Conservation (phyloP, 257 asterid genomes). For the Solanum chmielewskii region DNA sequence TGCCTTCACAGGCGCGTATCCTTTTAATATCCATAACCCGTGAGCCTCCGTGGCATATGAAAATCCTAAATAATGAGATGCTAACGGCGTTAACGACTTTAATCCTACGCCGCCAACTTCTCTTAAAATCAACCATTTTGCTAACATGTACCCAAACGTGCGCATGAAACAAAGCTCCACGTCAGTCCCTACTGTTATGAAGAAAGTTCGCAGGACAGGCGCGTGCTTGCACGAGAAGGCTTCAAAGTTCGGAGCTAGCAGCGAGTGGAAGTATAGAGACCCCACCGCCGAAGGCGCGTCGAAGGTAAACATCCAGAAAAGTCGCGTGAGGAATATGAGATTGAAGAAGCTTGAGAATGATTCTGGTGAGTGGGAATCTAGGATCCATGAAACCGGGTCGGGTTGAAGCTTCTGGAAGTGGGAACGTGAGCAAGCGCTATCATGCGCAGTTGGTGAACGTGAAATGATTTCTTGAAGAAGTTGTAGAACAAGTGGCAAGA, state of each 20-base stretch:
- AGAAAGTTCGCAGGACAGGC: slow-evolving; percentile 58
- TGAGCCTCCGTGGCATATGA: slow-evolving; percentile 69
- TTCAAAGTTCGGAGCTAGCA: slow-evolving; percentile 57
- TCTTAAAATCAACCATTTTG: slow-evolving; percentile 53
- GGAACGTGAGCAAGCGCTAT: slow-evolving; percentile 47
- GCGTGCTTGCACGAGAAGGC: slow-evolving; percentile 37
- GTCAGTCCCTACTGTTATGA: slow-evolving; percentile 56
- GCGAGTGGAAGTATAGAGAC: slow-evolving; percentile 45
- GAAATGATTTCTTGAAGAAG: slow-evolving; percentile 63
- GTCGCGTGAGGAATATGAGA: slow-evolving; percentile 57
- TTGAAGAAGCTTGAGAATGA: slow-evolving; percentile 71
- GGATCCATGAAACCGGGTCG: slow-evolving; percentile 59
- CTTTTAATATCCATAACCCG: slow-evolving; percentile 70
- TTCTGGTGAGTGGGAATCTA: slow-evolving; percentile 72
- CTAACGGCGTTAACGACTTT: slow-evolving; percentile 15
- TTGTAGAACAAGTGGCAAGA: slow-evolving; percentile 61
- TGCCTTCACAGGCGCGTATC: slow-evolving; percentile 61
- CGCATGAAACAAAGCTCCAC: slow-evolving; percentile 75
- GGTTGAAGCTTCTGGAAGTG: slow-evolving; percentile 52
- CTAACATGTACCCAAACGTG: slow-evolving; percentile 67
- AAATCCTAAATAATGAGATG: slow-evolving; percentile 34
- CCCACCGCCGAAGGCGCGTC: slow-evolving; percentile 71
- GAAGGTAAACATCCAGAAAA: slow-evolving; percentile 56
- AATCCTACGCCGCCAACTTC: slow-evolving; percentile 43
- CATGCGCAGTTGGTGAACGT: slow-evolving; percentile 59